Evolutionary conservation across 2,329 filamentous ascomycete species (phyloP).

Genomic region (Parastagonospora avenae): DNA sequence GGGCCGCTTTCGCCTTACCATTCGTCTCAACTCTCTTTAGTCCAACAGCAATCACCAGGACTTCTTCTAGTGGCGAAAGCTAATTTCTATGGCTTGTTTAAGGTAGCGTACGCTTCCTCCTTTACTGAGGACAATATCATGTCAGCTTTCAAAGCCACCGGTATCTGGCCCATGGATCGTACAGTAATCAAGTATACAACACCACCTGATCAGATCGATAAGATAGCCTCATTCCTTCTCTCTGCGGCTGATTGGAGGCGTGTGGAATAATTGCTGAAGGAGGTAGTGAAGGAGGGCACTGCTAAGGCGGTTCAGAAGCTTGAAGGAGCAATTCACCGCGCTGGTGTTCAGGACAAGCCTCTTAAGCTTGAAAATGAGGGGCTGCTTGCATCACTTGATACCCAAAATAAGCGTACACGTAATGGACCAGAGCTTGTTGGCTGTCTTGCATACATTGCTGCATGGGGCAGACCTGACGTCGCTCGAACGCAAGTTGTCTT

Average conservation of each 20-base stretch:
- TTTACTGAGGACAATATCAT: background rate
- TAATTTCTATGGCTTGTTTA: background rate
- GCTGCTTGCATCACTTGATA: slow-evolving; percentile 2
- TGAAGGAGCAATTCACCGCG: slow-evolving; percentile 4
- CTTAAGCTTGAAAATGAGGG: background rate
- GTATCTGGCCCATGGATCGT: background rate
- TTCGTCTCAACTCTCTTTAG: background rate
- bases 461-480: too few species aligned
- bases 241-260: slow-evolving; percentile 3
- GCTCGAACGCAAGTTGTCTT: too few species aligned
- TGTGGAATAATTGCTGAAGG: background rate
- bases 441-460: too few species aligned
- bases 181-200: background rate
- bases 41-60: background rate
- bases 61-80: background rate
- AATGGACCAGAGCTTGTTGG: too few species aligned
- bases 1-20: background rate
- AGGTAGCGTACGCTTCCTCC: background rate
- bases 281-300: background rate
- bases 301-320: background rate
- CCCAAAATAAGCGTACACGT: slow-evolving; percentile 1
- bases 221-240: background rate
- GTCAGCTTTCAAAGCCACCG: background rate
- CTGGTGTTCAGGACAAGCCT: background rate
- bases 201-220: background rate